Evolutionary conservation across 495 filamentous ascomycete species (phyloP).

Genomic region (Podospora tetraspora): DNA sequence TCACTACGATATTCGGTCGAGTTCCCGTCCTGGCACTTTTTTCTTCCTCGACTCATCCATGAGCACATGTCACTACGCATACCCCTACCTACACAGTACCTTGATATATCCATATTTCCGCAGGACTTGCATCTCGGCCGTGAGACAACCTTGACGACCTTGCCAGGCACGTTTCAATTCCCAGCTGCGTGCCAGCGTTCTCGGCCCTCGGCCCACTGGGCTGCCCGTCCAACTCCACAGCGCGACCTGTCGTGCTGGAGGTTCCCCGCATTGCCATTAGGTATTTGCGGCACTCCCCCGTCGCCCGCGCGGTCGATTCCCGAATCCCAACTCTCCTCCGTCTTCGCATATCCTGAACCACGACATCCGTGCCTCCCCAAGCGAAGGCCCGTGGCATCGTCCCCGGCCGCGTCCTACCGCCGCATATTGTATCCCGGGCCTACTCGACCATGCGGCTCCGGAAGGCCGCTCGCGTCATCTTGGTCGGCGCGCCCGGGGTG

Average conservation of each 20-base stretch:
- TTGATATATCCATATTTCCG: neutral
- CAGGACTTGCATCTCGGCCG: neutral
- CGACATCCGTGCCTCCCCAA: neutral
- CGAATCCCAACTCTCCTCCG: neutral
- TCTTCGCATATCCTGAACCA: neutral
- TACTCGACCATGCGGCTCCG: conserved; percentile 53
- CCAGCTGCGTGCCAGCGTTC: neutral
- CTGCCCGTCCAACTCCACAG: neutral
- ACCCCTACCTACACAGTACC: neutral
- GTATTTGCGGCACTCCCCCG: neutral
- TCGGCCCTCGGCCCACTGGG: neutral
- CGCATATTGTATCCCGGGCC: conserved; percentile 7
- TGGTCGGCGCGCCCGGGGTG: conserved; percentile 86
- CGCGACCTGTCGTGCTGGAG: neutral
- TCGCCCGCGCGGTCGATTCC: neutral
- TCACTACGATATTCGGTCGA: neutral
- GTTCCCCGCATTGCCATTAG: neutral
- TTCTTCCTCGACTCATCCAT: neutral
- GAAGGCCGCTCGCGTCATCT: conserved; percentile 84
- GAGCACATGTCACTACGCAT: neutral
- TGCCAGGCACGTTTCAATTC: neutral
- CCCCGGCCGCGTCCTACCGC: neutral
- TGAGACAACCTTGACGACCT: neutral
- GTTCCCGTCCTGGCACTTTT: neutral
- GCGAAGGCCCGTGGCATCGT: neutral